These are phyloP conservation scores for Yamadazyma endophytica DNA, from an alignment of 805 yeast genomes.

Conservation along the genomic window DNA sequence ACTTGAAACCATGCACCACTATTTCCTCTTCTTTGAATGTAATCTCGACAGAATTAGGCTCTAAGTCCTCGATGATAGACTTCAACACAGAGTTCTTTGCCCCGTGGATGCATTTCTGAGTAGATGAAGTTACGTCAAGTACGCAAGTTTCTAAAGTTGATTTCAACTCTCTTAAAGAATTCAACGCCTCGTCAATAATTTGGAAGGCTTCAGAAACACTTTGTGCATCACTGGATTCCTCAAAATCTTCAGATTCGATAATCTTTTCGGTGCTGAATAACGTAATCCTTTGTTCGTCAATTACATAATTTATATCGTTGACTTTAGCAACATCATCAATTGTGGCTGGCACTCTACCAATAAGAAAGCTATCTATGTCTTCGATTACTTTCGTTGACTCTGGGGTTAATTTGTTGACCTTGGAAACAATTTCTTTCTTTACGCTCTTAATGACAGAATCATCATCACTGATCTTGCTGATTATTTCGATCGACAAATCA, in stretches of 20 bases:
- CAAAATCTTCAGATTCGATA: conserved; percentile 34
- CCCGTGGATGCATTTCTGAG: conserved; percentile 60
- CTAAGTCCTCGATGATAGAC: conserved; percentile 33
- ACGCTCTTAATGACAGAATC: conserved; percentile 46
- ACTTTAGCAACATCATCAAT: conserved; percentile 39
- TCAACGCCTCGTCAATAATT: conserved; percentile 51
- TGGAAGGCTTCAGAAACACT: conserved; percentile 61
- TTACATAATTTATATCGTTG: conserved; percentile 53
- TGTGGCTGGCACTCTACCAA: conserved; percentile 40
- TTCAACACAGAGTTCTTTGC: conserved; percentile 58
- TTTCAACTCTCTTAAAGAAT: conserved; percentile 56
- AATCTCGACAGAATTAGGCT: conserved; percentile 39
- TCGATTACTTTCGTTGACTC: conserved; percentile 50
- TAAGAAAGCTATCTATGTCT: conserved; percentile 66
- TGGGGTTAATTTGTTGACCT: conserved; percentile 73
- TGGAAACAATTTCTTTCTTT: conserved; percentile 66
- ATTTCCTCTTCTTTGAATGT: conserved; percentile 54
- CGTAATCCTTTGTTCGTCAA: conserved; percentile 50
- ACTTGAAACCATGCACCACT: conserved; percentile 63
- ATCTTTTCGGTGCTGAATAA: conserved; percentile 51
- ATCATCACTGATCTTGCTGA: conserved; percentile 43
- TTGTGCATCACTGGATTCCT: conserved; percentile 66
- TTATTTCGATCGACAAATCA: conserved; percentile 58
- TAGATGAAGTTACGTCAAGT: conserved; percentile 47
- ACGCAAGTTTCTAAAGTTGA: conserved; percentile 46